A percentile compares a stretch with the other conserved stretches of the same genome.
Evolutionary conservation across 495 filamentous ascomycete genomes (phyloP).

Genomic region (Bombardia bombarda): DNA sequence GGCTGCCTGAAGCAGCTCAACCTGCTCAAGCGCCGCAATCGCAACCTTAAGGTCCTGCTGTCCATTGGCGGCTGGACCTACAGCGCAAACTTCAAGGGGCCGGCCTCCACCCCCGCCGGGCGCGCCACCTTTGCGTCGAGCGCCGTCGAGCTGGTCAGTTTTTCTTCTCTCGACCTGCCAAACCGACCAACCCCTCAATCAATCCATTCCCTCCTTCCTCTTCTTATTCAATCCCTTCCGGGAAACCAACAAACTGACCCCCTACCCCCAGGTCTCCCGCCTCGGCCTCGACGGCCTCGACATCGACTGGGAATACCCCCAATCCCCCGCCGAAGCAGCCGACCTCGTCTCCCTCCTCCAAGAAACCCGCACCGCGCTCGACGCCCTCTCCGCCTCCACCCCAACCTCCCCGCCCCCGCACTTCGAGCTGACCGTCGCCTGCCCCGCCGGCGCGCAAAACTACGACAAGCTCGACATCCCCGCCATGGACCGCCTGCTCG

Average conservation of each 20-base stretch:
- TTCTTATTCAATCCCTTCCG: neutral
- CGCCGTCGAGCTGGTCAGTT: constrained; percentile 49
- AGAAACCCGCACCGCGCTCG: constrained; percentile 55
- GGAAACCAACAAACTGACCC: neutral
- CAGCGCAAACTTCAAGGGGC: constrained; percentile 71
- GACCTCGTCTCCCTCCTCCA: constrained; percentile 69
- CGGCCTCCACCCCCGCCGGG: constrained; percentile 56
- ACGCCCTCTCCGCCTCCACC: constrained; percentile 44
- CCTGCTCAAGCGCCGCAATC: constrained; percentile 79
- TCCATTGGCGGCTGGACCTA: constrained; percentile 98
- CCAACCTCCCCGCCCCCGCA: constrained; percentile 35
- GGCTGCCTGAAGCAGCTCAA: constrained; percentile 92
- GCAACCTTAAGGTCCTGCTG: constrained; percentile 83
- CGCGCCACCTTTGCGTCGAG: constrained; percentile 59
- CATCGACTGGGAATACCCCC: constrained; percentile 58
- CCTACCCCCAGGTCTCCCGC: constrained; percentile 52
- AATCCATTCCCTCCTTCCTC: neutral
- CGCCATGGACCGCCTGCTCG: constrained; percentile 72
- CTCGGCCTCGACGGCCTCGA: constrained; percentile 52
- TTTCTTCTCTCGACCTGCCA: neutral
- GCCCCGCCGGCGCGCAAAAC: constrained; percentile 56
- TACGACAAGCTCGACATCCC: constrained; percentile 64
- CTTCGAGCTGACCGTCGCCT: constrained; percentile 80
- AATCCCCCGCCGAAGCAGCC: constrained; percentile 52
- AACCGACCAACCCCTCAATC: neutral